phyloP scores from a whole-genome alignment of 1,284 basidiomycete species.

The Moesziomyces globuligerus region DNA sequence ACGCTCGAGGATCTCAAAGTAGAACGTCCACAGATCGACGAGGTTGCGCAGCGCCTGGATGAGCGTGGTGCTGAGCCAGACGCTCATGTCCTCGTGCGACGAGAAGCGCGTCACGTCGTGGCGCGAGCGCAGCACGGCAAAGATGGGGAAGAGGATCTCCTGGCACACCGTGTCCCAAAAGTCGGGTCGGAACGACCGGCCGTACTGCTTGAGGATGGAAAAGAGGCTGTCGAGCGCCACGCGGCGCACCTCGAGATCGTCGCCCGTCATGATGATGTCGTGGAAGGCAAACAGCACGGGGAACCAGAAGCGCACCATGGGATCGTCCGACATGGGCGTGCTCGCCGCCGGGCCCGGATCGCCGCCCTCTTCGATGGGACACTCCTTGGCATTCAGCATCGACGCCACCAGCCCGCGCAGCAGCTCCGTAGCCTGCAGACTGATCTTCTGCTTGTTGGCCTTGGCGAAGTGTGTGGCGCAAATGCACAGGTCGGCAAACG shows the following conservation, averaged over 20 bases:
- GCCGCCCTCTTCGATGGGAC: constrained; percentile 45
- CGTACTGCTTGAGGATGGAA: constrained; percentile 90
- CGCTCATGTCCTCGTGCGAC: constrained; percentile 98
- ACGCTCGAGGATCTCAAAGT: constrained; percentile 90
- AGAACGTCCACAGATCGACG: constrained; percentile 94
- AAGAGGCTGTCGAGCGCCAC: constrained; percentile 92
- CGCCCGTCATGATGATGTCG: constrained; percentile 99
- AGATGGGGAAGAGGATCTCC: constrained; percentile 97
- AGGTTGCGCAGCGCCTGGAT: constrained; percentile 96
- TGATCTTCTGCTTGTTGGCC: constrained; percentile 98
- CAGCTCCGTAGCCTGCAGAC: constrained; percentile 94
- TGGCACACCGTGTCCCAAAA: constrained; percentile 99
- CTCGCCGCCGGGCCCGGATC: constrained; percentile 54
- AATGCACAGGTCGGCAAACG: constrained; percentile 93
- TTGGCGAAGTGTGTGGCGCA: constrained; percentile 99
- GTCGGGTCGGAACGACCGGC: constrained; percentile 83
- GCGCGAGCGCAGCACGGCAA: constrained; percentile 87
- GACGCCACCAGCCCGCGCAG: constrained; percentile 82
- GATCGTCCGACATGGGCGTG: constrained; percentile 56
- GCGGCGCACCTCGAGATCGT: constrained; percentile 93
- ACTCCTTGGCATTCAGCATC: constrained; percentile 74
- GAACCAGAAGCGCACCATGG: constrained; percentile 80
- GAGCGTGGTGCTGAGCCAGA: constrained; percentile 99
- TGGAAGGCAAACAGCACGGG: constrained; percentile 96
- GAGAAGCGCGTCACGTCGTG: constrained; percentile 87